phyloP scores from a whole-genome alignment of 2,329 filamentous ascomycete genomes.

The Phyllosticta ampelicida region DNA sequence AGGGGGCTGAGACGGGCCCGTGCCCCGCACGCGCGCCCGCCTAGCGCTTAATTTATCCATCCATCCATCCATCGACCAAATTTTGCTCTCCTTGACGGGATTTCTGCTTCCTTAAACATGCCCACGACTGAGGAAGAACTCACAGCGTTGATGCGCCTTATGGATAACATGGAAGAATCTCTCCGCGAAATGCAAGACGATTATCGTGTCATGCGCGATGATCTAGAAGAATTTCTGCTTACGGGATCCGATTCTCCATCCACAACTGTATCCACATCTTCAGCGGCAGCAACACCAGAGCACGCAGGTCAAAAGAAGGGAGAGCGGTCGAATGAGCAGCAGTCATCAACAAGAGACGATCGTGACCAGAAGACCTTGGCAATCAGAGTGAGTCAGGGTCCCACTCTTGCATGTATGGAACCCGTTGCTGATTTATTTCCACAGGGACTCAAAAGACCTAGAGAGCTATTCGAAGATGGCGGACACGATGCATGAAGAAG shows the following conservation, averaged over 20 bases:
- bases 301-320: background rate
- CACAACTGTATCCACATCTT: background rate
- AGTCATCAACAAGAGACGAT: background rate
- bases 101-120: background rate
- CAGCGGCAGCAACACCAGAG: background rate
- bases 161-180: background rate
- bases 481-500: too few species aligned
- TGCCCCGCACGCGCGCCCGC: too few species aligned
- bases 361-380: background rate
- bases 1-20: too few species aligned
- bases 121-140: background rate
- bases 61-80: background rate
- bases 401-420: background rate
- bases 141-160: background rate
- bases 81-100: background rate
- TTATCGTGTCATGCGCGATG: background rate
- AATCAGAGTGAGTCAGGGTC: background rate
- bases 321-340: background rate
- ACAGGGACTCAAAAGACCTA: background rate
- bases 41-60: too few species aligned
- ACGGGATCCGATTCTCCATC: background rate
- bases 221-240: background rate
- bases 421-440: background rate
- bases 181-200: background rate
- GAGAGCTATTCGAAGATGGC: background rate